Evolutionary conservation across 2,329 filamentous ascomycete species (phyloP).

Genomic region (Ophiosphaerella korrae): DNA sequence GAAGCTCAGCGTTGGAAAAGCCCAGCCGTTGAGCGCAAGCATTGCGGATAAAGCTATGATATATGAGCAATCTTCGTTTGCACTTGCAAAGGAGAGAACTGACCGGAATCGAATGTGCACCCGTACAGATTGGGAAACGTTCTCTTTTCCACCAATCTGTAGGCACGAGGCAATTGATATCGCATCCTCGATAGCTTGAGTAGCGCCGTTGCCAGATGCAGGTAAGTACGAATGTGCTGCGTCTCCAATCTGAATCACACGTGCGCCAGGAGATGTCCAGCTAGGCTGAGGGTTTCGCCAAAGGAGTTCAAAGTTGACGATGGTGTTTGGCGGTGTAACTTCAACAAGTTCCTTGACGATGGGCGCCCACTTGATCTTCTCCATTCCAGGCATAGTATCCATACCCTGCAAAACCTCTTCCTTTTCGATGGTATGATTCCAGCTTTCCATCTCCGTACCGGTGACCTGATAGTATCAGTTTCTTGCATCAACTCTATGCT

Average conservation of each 20-base stretch:
- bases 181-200: slow-evolving; percentile 55
- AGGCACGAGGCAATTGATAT: slow-evolving; percentile 54
- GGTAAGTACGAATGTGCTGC: slow-evolving; percentile 54
- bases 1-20: slow-evolving; percentile 54
- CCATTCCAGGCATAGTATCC: slow-evolving; percentile 51
- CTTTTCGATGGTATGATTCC: slow-evolving; percentile 54
- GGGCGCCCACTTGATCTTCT: slow-evolving; percentile 50
- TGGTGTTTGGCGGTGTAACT: slow-evolving; percentile 52
- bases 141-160: slow-evolving; percentile 50
- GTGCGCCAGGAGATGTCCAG: slow-evolving; percentile 51
- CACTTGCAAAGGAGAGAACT: slow-evolving; percentile 4
- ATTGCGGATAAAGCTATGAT: slow-evolving; percentile 51
- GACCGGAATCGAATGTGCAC: slow-evolving; percentile 51
- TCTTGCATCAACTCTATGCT: not conserved
- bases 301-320: slow-evolving; percentile 56
- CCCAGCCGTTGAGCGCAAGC: slow-evolving; percentile 57
- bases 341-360: slow-evolving; percentile 54
- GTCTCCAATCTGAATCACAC: slow-evolving; percentile 54
- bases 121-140: slow-evolving; percentile 47
- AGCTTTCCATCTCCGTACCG: slow-evolving; percentile 52
- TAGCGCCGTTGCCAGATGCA: slow-evolving; percentile 53
- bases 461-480: slow-evolving; percentile 44
- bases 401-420: slow-evolving; percentile 54
- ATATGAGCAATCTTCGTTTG: slow-evolving; percentile 1
- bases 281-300: slow-evolving; percentile 55